phyloP scores from a whole-genome alignment of 805 yeast genomes.

The Candida chilensis region DNA sequence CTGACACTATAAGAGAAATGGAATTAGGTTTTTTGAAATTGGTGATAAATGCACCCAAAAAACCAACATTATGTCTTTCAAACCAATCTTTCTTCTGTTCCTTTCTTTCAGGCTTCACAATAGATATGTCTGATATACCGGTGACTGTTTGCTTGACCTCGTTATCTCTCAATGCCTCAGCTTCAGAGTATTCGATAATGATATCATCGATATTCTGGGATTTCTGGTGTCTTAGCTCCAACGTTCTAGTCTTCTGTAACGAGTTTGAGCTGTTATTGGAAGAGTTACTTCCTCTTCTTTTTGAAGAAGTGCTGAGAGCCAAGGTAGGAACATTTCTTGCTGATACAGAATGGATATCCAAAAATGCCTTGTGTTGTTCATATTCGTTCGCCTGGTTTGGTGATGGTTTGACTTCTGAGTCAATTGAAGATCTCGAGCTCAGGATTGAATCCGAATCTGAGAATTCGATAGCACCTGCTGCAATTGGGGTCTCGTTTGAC shows the following conservation, averaged over 20 bases:
- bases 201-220: constrained; percentile 27
- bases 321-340: constrained; percentile 2
- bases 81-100: no score
- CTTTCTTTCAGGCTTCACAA: no score
- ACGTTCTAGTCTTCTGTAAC: constrained; percentile 9
- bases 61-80: no score
- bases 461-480: no score
- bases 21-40: constrained; percentile 69
- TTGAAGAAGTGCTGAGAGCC: no score
- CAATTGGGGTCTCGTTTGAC: no score
- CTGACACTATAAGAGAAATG: constrained; percentile 52
- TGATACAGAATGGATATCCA: constrained; percentile 6
- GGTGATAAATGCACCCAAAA: no score
- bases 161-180: constrained; percentile 18
- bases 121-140: constrained; percentile 13
- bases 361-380: constrained; percentile 13
- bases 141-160: constrained; percentile 11
- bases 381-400: no score
- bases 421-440: no score
- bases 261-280: background rate
- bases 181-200: constrained; percentile 37
- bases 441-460: no score
- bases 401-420: no score
- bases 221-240: constrained; percentile 13
- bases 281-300: background rate